Percentiles rank a stretch among this genome's conserved stretches.
Conservation (phyloP, 495 filamentous ascomycete species). For the Aspergillus cristatus region DNA sequence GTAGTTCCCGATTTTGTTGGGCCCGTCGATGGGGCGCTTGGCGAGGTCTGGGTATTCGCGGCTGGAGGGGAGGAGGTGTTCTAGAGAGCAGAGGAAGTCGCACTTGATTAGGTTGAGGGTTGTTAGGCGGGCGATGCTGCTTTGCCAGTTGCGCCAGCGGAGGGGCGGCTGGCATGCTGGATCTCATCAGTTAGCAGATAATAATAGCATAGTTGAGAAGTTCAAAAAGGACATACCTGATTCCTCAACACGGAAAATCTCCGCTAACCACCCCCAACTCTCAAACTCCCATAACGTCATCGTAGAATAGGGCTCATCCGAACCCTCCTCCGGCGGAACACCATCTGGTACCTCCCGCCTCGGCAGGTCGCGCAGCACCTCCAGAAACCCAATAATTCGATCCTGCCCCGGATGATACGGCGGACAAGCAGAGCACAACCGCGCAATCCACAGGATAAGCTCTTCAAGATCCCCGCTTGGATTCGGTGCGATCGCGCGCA, state of each 20-base stretch:
- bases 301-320: not conserved
- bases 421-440: not conserved
- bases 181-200: not conserved
- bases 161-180: not conserved
- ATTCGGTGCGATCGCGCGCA: no score
- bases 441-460: not conserved
- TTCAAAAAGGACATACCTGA: not conserved
- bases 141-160: not conserved
- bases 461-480: no score
- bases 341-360: not conserved
- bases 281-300: not conserved
- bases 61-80: not conserved
- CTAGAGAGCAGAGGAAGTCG: not conserved
- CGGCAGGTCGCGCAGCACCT: not conserved
- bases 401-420: conserved; percentile 1
- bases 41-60: not conserved
- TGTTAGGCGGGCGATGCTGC: not conserved
- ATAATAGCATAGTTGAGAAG: not conserved
- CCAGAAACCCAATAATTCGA: not conserved
- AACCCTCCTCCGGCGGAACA: not conserved
- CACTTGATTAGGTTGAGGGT: not conserved
- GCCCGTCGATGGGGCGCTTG: not conserved
- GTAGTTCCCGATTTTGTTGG: not conserved
- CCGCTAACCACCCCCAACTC: not conserved
- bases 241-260: not conserved